These are phyloP conservation scores for Wickerhamomyces sp. DNA, from an alignment of 1,139 yeast genomes.

Conservation along the genomic window DNA sequence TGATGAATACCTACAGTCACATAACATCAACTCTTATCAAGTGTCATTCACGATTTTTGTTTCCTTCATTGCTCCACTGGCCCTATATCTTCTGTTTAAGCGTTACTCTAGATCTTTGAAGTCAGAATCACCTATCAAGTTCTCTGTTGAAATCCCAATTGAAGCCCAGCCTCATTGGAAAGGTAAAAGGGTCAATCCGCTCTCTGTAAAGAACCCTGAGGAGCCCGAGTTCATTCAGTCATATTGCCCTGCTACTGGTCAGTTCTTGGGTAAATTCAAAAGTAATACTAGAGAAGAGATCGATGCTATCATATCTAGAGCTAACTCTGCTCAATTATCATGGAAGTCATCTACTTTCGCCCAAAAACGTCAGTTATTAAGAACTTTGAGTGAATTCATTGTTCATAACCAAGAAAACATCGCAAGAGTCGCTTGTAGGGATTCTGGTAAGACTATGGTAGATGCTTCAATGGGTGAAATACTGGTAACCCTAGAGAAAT, in stretches of 20 bases:
- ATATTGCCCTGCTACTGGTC: conserved; percentile 96
- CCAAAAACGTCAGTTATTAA: conserved; percentile 63
- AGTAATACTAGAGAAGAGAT: conserved; percentile 65
- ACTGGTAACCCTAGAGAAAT: conserved; percentile 87
- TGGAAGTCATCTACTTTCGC: conserved; percentile 62
- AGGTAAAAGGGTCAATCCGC: conserved; percentile 70
- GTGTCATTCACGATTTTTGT: conserved; percentile 26
- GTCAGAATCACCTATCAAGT: conserved; percentile 38
- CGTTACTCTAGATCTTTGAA: conserved; percentile 16
- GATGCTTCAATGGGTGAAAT: conserved; percentile 97
- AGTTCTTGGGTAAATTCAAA: conserved; percentile 66
- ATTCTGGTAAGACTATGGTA: conserved; percentile 90
- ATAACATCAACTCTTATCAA: conserved; percentile 14
- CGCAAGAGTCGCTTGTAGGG: conserved; percentile 91
- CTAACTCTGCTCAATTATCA: conserved; percentile 47
- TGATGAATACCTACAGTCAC: conserved; percentile 12
- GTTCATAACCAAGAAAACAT: conserved; percentile 79
- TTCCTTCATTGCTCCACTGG: conserved; percentile 20
- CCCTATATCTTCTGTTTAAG: conserved; percentile 20
- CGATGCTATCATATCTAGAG: conserved; percentile 54
- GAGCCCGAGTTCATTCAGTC: conserved; percentile 72
- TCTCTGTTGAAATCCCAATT: conserved; percentile 63
- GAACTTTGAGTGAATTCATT: conserved; percentile 67
- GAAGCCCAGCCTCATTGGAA: conserved; percentile 93
- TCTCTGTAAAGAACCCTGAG: conserved; percentile 33